phyloP scores from a whole-genome alignment of 768 basidiomycete species.

The Boletus sp. region DNA sequence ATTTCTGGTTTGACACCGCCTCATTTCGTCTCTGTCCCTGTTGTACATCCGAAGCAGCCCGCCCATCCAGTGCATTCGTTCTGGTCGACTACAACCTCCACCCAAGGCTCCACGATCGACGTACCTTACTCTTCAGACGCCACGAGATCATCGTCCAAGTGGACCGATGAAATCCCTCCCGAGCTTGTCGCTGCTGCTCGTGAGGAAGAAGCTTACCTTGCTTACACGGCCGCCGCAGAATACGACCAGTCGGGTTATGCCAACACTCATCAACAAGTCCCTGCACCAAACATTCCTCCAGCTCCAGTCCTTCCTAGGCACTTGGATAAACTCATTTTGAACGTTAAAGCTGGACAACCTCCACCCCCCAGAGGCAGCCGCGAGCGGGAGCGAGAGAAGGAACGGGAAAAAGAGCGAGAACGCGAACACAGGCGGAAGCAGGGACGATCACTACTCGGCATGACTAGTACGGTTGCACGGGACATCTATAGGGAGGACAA shows the following conservation, averaged over 20 bases:
- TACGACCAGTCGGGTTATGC: constrained; percentile 32
- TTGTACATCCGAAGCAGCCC: constrained; percentile 27
- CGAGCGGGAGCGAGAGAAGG: constrained; percentile 35
- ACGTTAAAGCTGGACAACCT: constrained; percentile 39
- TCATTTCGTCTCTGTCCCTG: constrained; percentile 33
- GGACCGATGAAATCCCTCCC: constrained; percentile 78
- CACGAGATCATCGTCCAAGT: constrained; percentile 39
- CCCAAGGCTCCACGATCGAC: constrained; percentile 30
- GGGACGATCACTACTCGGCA: constrained; percentile 33
- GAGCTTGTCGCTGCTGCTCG: constrained; percentile 76
- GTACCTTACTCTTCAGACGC: constrained; percentile 24
- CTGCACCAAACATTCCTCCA: constrained; percentile 78
- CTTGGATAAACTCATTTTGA: constrained; percentile 91
- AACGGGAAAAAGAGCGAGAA: constrained; percentile 34
- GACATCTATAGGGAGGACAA: constrained; percentile 26
- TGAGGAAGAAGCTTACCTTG: constrained; percentile 79
- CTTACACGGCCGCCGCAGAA: constrained; percentile 29
- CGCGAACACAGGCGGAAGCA: constrained; percentile 30
- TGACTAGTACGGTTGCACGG: constrained; percentile 34
- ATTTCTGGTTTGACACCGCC: constrained; percentile 34
- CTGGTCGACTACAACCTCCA: constrained; percentile 40
- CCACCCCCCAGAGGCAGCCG: constrained; percentile 31
- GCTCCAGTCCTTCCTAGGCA: constrained; percentile 88
- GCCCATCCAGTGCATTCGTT: constrained; percentile 37
- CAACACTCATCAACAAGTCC: constrained; percentile 40